Conservation (phyloP, 129 eudicot species). For the Chrysanthemum seticuspe region DNA sequence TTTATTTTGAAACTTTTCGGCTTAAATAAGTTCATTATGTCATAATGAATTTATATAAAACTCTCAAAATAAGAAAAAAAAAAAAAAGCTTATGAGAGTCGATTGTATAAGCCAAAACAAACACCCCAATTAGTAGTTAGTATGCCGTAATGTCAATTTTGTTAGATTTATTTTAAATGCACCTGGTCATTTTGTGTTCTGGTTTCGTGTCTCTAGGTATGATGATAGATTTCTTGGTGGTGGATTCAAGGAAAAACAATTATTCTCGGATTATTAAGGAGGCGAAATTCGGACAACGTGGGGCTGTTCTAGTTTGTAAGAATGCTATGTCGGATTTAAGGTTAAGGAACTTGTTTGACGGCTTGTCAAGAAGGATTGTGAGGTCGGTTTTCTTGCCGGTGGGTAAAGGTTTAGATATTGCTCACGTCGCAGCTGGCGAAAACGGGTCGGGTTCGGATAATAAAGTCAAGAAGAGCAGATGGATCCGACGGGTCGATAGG, state of each 20-base stretch:
- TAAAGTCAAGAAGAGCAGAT: constrained; percentile 39
- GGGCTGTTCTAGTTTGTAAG: constrained; percentile 80
- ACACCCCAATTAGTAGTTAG: too few species aligned
- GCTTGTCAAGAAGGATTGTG: constrained; percentile 58
- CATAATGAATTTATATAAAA: too few species aligned
- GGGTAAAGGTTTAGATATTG: constrained; percentile 80
- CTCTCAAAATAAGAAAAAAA: too few species aligned
- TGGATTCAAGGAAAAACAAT: constrained; percentile 44
- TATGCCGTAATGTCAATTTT: too few species aligned
- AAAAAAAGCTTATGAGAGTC: too few species aligned
- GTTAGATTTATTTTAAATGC: too few species aligned
- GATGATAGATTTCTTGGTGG: constrained; percentile 66
- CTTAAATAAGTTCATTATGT: too few species aligned
- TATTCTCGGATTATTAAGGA: constrained; percentile 43
- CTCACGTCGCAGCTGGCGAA: constrained; percentile 68
- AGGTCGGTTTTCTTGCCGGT: constrained; percentile 77
- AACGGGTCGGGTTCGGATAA: constrained; percentile 30
- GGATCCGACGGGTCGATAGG: constrained; percentile 59
- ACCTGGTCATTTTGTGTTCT: too few species aligned
- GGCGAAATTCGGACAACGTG: constrained; percentile 74
- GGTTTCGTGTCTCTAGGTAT: constrained; percentile 2
- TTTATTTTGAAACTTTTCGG: too few species aligned
- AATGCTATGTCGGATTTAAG: constrained; percentile 54
- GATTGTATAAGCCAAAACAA: too few species aligned
- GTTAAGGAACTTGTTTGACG: constrained; percentile 56